Evolutionary conservation across 495 filamentous ascomycete genomes (phyloP).

Genomic region (Beverwykella pulmonaria): DNA sequence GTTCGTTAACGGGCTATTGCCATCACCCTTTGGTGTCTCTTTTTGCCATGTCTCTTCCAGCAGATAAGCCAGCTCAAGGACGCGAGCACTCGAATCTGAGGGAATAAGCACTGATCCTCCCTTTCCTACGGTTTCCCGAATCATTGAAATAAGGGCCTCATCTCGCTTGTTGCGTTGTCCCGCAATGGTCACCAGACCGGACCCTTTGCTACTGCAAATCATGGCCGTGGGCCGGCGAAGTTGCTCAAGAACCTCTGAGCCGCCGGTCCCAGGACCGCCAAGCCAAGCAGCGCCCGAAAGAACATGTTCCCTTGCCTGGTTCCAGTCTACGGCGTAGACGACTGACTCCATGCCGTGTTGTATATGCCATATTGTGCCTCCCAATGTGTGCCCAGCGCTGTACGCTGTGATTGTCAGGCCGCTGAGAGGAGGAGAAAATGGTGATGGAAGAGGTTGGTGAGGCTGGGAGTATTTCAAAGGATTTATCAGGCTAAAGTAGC

Average conservation of each 20-base stretch:
- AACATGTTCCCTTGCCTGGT: constrained; percentile 90
- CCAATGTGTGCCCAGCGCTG: constrained; percentile 92
- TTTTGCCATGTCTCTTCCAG: constrained; percentile 87
- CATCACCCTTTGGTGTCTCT: constrained; percentile 49
- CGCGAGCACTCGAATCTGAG: constrained; percentile 89
- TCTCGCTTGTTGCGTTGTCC: constrained; percentile 79
- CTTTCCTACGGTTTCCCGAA: constrained; percentile 72
- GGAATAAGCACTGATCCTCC: constrained; percentile 95
- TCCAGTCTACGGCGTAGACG: constrained; percentile 98
- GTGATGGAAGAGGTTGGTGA: constrained; percentile 80
- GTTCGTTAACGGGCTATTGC: constrained; percentile 57
- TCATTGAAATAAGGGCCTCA: constrained; percentile 78
- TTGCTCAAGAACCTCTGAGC: constrained; percentile 89
- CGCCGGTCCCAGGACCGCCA: constrained; percentile 75
- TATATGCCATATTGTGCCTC: constrained; percentile 98
- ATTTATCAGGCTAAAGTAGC: constrained; percentile 90
- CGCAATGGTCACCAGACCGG: constrained; percentile 67
- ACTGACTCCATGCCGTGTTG: constrained; percentile 96
- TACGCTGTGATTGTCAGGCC: constrained; percentile 97
- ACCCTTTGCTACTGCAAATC: constrained; percentile 84
- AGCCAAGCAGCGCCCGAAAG: constrained; percentile 92
- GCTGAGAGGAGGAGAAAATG: constrained; percentile 83
- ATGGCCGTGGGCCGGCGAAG: constrained; percentile 89
- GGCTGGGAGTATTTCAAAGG: constrained; percentile 96
- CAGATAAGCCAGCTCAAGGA: constrained; percentile 90